A percentile compares a stretch with the other conserved stretches of the same genome.
Evolutionary conservation across 371 early-diverging fungal genomes (phyloP).

Genomic region (Edhazardia aedis): DNA sequence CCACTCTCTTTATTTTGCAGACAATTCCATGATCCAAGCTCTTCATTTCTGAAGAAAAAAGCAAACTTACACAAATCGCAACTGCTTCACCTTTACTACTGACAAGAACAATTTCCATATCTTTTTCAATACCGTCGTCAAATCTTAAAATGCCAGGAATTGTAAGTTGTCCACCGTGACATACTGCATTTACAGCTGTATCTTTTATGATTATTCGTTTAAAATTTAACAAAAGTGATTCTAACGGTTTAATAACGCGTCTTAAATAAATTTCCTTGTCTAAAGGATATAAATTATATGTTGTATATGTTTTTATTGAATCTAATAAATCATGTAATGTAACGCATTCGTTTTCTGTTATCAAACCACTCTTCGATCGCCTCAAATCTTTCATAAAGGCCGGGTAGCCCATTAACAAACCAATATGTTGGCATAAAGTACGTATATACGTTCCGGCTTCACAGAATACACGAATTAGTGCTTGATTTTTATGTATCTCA

Average conservation of each 20-base stretch:
- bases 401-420: slow-evolving; percentile 74
- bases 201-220: slow-evolving; percentile 96
- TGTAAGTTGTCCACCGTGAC: slow-evolving; percentile 95
- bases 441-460: slow-evolving; percentile 99
- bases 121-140: slow-evolving; percentile 75
- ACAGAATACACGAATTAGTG: slow-evolving; percentile 85
- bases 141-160: slow-evolving; percentile 84
- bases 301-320: slow-evolving; percentile 78
- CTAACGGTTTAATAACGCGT: slow-evolving; percentile 77
- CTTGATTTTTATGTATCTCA: slow-evolving; percentile 81
- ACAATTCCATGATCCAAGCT: slow-evolving; percentile 76
- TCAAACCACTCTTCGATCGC: slow-evolving; percentile 78
- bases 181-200: slow-evolving; percentile 85
- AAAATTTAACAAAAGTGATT: slow-evolving; percentile 71
- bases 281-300: no score
- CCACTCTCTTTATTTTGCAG: slow-evolving; percentile 91
- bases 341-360: slow-evolving; percentile 61
- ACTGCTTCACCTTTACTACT: slow-evolving; percentile 98
- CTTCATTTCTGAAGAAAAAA: slow-evolving; percentile 81
- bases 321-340: slow-evolving; percentile 97
- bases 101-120: slow-evolving; percentile 83
- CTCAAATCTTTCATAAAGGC: slow-evolving; percentile 98
- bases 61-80: slow-evolving; percentile 75
- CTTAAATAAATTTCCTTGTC: slow-evolving; percentile 77
- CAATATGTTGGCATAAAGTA: slow-evolving; percentile 92